Base-by-base conservation (phyloP, 2,329 filamentous ascomycete genomes). In the Claviceps africana region DNA sequence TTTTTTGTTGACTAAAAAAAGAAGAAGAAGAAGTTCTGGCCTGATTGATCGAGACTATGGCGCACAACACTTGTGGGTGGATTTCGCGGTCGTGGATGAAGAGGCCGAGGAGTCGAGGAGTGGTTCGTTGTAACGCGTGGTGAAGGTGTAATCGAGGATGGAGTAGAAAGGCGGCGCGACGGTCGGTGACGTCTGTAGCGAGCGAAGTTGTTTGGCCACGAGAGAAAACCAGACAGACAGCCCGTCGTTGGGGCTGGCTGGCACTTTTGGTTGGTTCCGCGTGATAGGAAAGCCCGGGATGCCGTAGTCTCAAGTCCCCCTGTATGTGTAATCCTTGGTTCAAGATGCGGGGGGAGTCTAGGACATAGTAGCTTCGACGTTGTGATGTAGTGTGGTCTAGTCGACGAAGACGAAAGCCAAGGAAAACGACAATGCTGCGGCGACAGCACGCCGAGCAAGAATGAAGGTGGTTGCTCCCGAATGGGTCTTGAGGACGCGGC, bases 251-350 rank as follows among this genome's bases (percentile, higher is more conserved):
- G 21, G 43, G 43, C 17, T n/a, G 17, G 43, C 10, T 10, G 35
- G 17, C 25, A 25, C 25, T 25, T 25, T n/a, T 17, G 15, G 3
- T 37, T 37, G 45, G 43, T 48, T 47, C 48, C n/a, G 50, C 33
- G 54, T 48, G 42, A 35, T 35, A 51, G 31, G 19, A 45, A 42
- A 31, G 17, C 22, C 52, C 43, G 46, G 56, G 51, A 44, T 53
- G 22, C 43, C 43, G 35, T 42, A 51, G 56, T 59, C 58, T 57
- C 55, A 56, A 55, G 57, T 54, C 51, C 47, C 47, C 47, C 52
- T 51, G 52, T 54, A 51, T 52, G 50, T 46, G 51, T 39, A 53
- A 54, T 56, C 54, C 56, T 55, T 31, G 47, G 48, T 19, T 46
- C 39, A 53, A 45, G 40, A 52, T 46, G 54, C 51, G 51, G 50